These are phyloP conservation scores for Metarhizium sp. DNA, from an alignment of 2,329 filamentous ascomycete species.

Conservation along the genomic window DNA sequence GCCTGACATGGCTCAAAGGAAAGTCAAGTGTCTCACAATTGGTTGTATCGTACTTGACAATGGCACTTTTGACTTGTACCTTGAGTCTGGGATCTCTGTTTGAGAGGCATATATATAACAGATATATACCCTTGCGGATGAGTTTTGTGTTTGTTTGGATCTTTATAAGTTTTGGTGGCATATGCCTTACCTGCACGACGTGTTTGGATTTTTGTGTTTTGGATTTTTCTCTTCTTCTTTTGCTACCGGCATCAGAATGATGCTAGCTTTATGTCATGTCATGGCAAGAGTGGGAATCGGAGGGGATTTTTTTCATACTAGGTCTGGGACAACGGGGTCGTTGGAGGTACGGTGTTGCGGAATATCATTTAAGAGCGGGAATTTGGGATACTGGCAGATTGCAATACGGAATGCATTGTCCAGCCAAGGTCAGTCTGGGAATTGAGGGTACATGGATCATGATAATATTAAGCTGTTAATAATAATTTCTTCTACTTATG, in stretches of 20 bases:
- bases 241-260: not conserved
- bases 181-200: not conserved
- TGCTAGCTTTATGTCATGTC: not conserved
- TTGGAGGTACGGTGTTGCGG: conserved; percentile 1
- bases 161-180: not conserved
- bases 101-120: not conserved
- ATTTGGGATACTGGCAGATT: not conserved
- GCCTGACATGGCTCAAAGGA: too few relatives aligned
- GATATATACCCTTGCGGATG: conserved; percentile 1
- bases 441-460: not conserved
- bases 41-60: too few relatives aligned
- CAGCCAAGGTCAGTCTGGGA: not conserved
- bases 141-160: not conserved
- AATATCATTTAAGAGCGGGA: conserved; percentile 1
- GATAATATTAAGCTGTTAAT: conserved; percentile 4
- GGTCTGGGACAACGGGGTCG: not conserved
- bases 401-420: not conserved
- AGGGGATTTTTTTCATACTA: not conserved
- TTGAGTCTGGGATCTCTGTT: not conserved
- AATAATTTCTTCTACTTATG: conserved; percentile 1
- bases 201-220: not conserved
- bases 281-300: not conserved
- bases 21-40: too few relatives aligned
- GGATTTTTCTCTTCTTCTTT: not conserved
- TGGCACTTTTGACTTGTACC: not conserved